Conservation (phyloP, 2,329 filamentous ascomycete species). For the Scortechinia acanthostroma region DNA sequence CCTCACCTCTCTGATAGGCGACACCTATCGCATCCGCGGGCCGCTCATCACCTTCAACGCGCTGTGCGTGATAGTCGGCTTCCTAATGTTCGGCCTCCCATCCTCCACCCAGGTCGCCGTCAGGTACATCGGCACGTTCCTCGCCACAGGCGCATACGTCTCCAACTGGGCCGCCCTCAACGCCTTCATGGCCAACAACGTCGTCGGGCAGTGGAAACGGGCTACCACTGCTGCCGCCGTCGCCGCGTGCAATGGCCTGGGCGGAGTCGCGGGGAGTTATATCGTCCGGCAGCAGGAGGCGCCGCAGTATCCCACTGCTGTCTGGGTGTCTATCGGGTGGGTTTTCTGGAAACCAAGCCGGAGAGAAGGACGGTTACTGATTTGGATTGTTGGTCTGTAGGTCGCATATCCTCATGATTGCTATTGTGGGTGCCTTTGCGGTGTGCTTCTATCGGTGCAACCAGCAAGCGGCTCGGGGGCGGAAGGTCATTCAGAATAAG, state of each 20-base stretch:
- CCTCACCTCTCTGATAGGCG: constrained; percentile 53
- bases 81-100: constrained; percentile 58
- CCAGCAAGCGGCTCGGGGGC: constrained; percentile 32
- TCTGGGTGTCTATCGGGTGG: constrained; percentile 56
- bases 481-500: constrained; percentile 37
- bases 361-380: constrained; percentile 5
- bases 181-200: constrained; percentile 55
- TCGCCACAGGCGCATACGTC: constrained; percentile 63
- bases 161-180: constrained; percentile 65
- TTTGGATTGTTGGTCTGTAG: constrained; percentile 19
- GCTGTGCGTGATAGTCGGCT: constrained; percentile 51
- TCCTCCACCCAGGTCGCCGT: constrained; percentile 41
- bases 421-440: constrained; percentile 39
- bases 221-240: constrained; percentile 53
- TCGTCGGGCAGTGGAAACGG: constrained; percentile 58
- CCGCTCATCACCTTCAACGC: constrained; percentile 62
- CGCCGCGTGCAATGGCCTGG: constrained; percentile 53
- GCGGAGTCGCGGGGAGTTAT: constrained; percentile 59
- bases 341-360: too few species aligned
- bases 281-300: constrained; percentile 56
- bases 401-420: constrained; percentile 52
- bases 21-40: constrained; percentile 49
- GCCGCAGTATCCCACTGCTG: constrained; percentile 54
- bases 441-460: constrained; percentile 45
- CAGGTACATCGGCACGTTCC: constrained; percentile 56